Evolutionary conservation across 2,329 filamentous ascomycete genomes (phyloP).

Genomic region (Talaromyces islandicus): DNA sequence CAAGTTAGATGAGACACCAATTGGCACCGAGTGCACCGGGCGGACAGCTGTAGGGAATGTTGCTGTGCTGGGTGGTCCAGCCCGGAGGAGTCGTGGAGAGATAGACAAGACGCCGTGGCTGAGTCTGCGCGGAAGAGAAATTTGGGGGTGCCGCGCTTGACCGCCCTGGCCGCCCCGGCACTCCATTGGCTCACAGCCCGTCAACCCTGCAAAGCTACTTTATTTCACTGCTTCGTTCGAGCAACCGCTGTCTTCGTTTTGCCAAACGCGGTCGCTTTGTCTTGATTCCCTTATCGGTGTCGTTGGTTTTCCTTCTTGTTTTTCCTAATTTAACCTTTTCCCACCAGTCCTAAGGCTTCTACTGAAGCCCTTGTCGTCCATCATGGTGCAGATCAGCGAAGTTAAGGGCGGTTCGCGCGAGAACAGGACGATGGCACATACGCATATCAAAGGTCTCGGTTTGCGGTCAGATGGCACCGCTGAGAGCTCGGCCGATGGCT

Average conservation of each 20-base stretch:
- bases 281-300: not conserved
- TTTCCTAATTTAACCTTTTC: not conserved
- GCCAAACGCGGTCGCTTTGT: not conserved
- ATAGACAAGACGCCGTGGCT: too few species aligned
- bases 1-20: not conserved
- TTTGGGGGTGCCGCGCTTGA: constrained; percentile 20
- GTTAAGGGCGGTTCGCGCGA: constrained; percentile 92
- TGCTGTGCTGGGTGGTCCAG: not conserved
- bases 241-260: constrained; percentile 2
- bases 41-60: not conserved
- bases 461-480: constrained; percentile 79
- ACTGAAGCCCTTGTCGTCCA: constrained; percentile 22
- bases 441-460: constrained; percentile 93
- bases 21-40: not conserved
- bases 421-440: constrained; percentile 92
- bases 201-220: constrained; percentile 20
- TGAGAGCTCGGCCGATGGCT: constrained; percentile 72
- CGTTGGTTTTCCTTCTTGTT: not conserved
- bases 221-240: constrained; percentile 1
- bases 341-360: constrained; percentile 15
- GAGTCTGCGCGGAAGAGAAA: constrained; percentile 13
- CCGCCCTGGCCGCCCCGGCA: constrained; percentile 25
- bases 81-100: not conserved
- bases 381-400: constrained; percentile 86
- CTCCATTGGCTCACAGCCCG: constrained; percentile 24